Evolutionary conservation across 805 yeast genomes (phyloP).

Genomic region (Candida takata): DNA sequence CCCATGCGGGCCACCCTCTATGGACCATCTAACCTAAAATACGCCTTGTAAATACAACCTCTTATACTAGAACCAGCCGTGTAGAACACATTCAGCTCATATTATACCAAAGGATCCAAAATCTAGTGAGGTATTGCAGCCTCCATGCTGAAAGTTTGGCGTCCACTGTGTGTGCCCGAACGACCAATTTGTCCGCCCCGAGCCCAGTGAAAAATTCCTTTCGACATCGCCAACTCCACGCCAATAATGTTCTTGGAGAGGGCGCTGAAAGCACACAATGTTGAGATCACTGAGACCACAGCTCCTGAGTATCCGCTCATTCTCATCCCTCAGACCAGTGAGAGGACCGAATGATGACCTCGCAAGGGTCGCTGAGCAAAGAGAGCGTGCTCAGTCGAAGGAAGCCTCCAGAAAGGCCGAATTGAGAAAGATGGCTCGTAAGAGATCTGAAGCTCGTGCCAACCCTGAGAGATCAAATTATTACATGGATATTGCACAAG

Average conservation of each 20-base stretch:
- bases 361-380: constrained; percentile 23
- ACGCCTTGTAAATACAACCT: no score
- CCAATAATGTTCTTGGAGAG: no score
- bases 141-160: no score
- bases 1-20: no score
- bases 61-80: no score
- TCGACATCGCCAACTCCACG: background rate
- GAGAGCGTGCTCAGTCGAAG: constrained; percentile 22
- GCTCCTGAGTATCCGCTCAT: constrained; percentile 5
- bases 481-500: constrained; percentile 64
- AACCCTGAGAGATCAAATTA: constrained; percentile 48
- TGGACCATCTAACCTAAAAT: no score
- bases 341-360: constrained; percentile 24
- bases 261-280: background rate
- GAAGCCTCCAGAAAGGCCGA: constrained; percentile 27
- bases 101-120: no score
- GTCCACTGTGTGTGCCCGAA: no score
- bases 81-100: no score
- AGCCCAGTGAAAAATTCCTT: constrained; percentile 1
- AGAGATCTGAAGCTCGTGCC: constrained; percentile 31
- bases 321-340: constrained; percentile 8
- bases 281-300: background rate
- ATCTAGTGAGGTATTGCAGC: no score
- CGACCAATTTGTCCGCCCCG: no score
- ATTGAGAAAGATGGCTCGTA: constrained; percentile 29